These are phyloP conservation scores for Tylopilus plumbeoviolaceoides DNA, from an alignment of 768 basidiomycete genomes.

Conservation along the genomic window DNA sequence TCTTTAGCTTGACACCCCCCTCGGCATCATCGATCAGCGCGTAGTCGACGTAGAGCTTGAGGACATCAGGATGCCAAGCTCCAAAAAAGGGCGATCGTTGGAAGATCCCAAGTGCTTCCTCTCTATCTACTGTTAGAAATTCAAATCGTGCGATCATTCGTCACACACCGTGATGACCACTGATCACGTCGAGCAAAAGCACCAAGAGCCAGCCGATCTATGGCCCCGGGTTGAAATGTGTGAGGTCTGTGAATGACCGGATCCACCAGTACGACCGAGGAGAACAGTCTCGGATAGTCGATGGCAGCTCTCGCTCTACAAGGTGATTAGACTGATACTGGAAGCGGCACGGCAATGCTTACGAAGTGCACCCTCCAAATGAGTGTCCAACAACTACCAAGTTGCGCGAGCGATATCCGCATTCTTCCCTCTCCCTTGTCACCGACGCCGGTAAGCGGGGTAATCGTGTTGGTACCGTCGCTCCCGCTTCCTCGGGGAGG, in stretches of 20 bases:
- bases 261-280: slow-evolving; percentile 71
- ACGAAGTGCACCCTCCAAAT: slow-evolving; percentile 77
- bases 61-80: slow-evolving; percentile 62
- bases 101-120: slow-evolving; percentile 54
- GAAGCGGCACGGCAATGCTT: slow-evolving; percentile 27
- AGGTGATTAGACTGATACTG: neutral
- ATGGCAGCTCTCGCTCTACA: slow-evolving; percentile 62
- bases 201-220: slow-evolving; percentile 26
- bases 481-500: slow-evolving; percentile 44
- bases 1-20: slow-evolving; percentile 57
- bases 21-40: slow-evolving; percentile 38
- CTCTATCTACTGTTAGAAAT: slow-evolving; percentile 33
- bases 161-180: slow-evolving; percentile 59
- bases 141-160: neutral
- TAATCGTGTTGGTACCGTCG: slow-evolving; percentile 43
- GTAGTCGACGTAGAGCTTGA: slow-evolving; percentile 57
- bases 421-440: slow-evolving; percentile 36
- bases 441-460: slow-evolving; percentile 43
- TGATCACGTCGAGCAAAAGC: slow-evolving; percentile 55
- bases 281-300: slow-evolving; percentile 61
- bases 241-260: slow-evolving; percentile 53
- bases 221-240: neutral
- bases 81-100: slow-evolving; percentile 59
- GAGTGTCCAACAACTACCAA: slow-evolving; percentile 79
- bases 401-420: slow-evolving; percentile 51